Evolutionary conservation across 768 basidiomycete genomes (phyloP), one percentile per base, ranked within the genome.

Genomic region (Trametes gibbosa): DNA sequence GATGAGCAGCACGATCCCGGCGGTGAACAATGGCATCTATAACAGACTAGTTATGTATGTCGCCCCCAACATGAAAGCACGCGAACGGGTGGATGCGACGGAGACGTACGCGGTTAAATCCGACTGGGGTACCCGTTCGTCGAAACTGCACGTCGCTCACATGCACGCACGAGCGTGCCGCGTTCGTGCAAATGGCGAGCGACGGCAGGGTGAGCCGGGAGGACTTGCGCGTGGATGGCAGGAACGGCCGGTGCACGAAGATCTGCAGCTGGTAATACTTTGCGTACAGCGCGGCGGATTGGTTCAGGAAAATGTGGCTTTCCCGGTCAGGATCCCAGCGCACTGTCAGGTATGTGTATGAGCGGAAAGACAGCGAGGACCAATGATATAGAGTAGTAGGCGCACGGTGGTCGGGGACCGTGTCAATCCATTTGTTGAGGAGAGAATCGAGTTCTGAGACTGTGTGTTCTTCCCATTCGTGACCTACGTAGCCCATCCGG

Each of bases 161-260:
- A 67, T 87, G 89, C 39, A 81, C 82, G 58, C 82, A 86, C 1
- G 89, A 90, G 8, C 90, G 78, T 1, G 92, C 89, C 0, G 92
- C 85, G 60, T 92, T 93, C n/a, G 87, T 84, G 70, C 91, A 93
- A 53, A 94, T 92, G 0, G 89, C 89, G 32, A 93, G 76, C 0
- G 90, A 86, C 66, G 74, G 84, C 65, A 85, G 81, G 1, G 77
- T 75, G 35, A 82, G 66, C 2, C 73, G 69, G 0, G 77, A 73
- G 0, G 77, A 78, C 56, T 84, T 84, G 45, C 79, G 74, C 2
- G 84, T 81, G 0, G 81, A 81, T 0, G 89, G 88, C 56, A 94
- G 86, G 71, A 90, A 92, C 3, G 87, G 87, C 42, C 91, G 79
- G 70, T 94, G 92, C 49, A 92, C 82, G 56, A 85, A 75, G 63